Percentiles rank a stretch among this genome's conserved stretches.
Conservation (phyloP, 148 eudicot species). For the Rhododendron williamsianum region DNA sequence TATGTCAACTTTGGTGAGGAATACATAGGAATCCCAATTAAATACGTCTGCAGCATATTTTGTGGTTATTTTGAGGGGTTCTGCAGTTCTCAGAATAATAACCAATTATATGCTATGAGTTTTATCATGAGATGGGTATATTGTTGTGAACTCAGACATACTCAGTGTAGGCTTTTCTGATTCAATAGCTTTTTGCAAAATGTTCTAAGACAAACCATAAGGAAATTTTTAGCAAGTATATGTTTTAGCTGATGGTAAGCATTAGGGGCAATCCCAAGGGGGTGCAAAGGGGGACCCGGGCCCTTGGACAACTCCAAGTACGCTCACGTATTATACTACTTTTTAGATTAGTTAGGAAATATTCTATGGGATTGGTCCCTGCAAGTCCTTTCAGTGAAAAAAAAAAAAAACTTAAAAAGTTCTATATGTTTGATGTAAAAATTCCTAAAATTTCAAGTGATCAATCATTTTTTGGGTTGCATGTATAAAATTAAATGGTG, state of each 20-base stretch:
- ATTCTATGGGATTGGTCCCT: no score
- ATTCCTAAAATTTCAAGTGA: no score
- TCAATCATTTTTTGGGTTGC: no score
- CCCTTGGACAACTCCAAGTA: no score
- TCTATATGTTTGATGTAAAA: no score
- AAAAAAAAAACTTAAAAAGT: no score
- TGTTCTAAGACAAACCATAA: background rate
- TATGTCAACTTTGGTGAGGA: background rate
- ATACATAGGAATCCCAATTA: background rate
- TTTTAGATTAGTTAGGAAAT: no score
- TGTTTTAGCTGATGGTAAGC: background rate
- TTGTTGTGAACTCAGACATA: background rate
- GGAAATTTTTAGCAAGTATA: background rate
- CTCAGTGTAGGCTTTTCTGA: background rate
- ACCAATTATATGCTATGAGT: background rate
- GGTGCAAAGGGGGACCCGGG: no score
- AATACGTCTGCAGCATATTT: background rate
- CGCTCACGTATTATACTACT: no score
- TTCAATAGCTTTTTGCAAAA: background rate
- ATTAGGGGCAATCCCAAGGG: no score
- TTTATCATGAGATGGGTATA: background rate
- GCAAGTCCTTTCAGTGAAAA: no score
- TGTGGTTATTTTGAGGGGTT: background rate
- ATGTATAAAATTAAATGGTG: no score
- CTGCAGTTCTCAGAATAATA: background rate